Evolutionary conservation across 495 filamentous ascomycete genomes (phyloP).

Genomic region (Aspergillus ellipticus): DNA sequence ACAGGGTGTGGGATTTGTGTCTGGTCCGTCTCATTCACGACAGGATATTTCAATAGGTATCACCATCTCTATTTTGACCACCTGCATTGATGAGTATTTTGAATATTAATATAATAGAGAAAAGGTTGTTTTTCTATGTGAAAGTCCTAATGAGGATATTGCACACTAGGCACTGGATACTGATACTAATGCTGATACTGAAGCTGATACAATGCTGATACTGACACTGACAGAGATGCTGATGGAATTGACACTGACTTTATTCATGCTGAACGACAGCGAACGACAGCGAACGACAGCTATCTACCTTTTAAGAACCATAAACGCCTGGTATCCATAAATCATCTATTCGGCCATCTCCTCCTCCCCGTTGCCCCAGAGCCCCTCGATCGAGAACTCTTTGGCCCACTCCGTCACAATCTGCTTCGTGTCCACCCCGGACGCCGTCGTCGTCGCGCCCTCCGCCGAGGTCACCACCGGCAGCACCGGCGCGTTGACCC

Average conservation of each 20-base stretch:
- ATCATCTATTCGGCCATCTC: slow-evolving; percentile 42
- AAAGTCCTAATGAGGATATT: too few species aligned
- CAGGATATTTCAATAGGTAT: too few species aligned
- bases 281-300: neutral
- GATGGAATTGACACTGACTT: neutral
- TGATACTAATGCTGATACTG: too few species aligned
- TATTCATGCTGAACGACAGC: neutral
- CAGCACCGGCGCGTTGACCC: slow-evolving; percentile 71
- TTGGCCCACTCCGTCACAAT: slow-evolving; percentile 91
- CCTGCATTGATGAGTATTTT: too few species aligned
- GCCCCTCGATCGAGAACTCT: slow-evolving; percentile 92
- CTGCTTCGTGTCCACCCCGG: slow-evolving; percentile 65
- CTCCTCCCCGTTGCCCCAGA: slow-evolving; percentile 71
- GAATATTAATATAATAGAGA: too few species aligned
- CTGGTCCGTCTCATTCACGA: too few species aligned
- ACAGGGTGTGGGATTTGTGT: too few species aligned
- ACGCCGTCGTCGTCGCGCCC: slow-evolving; percentile 21
- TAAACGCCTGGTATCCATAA: slow-evolving; percentile 12
- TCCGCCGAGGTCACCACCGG: slow-evolving; percentile 45
- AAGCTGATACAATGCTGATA: too few species aligned
- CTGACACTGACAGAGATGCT: too few species aligned
- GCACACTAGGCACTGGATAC: too few species aligned
- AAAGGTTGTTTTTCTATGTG: too few species aligned
- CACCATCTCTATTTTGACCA: too few species aligned
- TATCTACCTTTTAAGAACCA: slow-evolving; percentile 15